Evolutionary conservation across 2,329 filamentous ascomycete genomes (phyloP).

Genomic region (Curvularia verruculosa): DNA sequence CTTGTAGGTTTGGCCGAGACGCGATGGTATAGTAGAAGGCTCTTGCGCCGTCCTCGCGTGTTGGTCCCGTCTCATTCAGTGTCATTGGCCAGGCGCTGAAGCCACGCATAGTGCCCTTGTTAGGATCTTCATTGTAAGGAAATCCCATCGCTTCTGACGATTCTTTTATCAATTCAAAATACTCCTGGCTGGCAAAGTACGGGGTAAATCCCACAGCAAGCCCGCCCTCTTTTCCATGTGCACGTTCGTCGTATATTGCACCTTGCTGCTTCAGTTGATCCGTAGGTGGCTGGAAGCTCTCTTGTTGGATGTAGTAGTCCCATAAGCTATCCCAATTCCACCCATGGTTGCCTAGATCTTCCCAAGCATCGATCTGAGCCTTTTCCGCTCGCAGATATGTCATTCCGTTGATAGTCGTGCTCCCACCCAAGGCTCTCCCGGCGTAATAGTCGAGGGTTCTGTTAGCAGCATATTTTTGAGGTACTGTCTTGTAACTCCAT

Average conservation of each 20-base stretch:
- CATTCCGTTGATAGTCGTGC: constrained; percentile 53
- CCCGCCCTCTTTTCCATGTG: constrained; percentile 33
- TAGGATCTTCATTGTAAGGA: constrained; percentile 51
- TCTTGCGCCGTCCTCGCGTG: constrained; percentile 55
- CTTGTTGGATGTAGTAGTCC: constrained; percentile 37
- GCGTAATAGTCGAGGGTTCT: constrained; percentile 41
- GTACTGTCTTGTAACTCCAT: constrained; percentile 50
- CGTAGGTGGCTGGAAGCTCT: constrained; percentile 34
- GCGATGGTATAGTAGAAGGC: constrained; percentile 56
- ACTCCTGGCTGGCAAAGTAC: constrained; percentile 31
- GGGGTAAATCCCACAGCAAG: constrained; percentile 40
- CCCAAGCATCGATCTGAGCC: constrained; percentile 44
- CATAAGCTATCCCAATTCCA: constrained; percentile 43
- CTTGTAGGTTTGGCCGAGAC: constrained; percentile 50
- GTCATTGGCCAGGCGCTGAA: constrained; percentile 53
- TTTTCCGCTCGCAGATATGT: constrained; percentile 45
- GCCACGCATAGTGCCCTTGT: constrained; percentile 54
- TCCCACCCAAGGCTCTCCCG: constrained; percentile 54
- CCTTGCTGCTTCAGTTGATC: constrained; percentile 26
- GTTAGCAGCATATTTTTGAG: constrained; percentile 47
- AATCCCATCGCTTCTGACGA: constrained; percentile 47
- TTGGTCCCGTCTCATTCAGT: constrained; percentile 45
- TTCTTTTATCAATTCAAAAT: constrained; percentile 43
- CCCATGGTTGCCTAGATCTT: constrained; percentile 40
- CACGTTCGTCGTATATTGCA: constrained; percentile 28